Percentiles rank a stretch among this genome's conserved stretches.
Conservation (phyloP, 306 rosid species). For the Dryas octopetala region DNA sequence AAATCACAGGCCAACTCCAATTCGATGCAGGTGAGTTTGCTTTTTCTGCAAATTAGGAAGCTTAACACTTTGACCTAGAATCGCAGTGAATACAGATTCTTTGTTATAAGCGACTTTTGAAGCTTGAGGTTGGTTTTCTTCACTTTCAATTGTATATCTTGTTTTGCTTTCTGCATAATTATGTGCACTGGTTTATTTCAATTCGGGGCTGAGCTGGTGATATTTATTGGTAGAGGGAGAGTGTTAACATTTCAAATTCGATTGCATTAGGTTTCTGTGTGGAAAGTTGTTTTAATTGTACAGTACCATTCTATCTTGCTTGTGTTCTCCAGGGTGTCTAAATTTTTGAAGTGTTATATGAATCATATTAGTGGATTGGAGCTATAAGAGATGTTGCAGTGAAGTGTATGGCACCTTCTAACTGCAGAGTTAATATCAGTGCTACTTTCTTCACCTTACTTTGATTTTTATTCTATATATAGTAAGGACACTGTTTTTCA, state of each 20-base stretch:
- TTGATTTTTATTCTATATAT: not conserved
- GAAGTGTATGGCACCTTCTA: not conserved
- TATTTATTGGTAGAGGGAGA: not conserved
- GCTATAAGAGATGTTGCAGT: not conserved
- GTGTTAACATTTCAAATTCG: conserved; percentile 13
- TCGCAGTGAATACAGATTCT: conserved; percentile 14
- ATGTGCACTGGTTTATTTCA: conserved; percentile 1
- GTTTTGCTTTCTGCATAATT: not conserved
- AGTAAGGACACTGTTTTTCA: not conserved
- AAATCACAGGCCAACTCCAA: conserved; percentile 65
- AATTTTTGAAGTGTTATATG: not conserved
- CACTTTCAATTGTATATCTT: conserved; percentile 10
- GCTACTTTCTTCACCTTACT: not conserved
- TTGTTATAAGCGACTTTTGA: conserved; percentile 24
- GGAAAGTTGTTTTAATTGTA: not conserved
- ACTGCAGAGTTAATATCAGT: not conserved
- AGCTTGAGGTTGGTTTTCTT: conserved; percentile 29
- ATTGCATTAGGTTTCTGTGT: conserved; percentile 13
- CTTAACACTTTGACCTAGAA: conserved; percentile 40
- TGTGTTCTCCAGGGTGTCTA: not conserved
- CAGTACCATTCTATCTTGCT: not conserved
- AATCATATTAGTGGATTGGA: conserved; percentile 4
- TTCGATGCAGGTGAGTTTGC: conserved; percentile 84
- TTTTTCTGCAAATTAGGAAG: conserved; percentile 27
- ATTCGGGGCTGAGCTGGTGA: conserved; percentile 19